Evolutionary conservation across 352 stramenopile genomes (phyloP).

Genomic region (Phytophthora hybrid): DNA sequence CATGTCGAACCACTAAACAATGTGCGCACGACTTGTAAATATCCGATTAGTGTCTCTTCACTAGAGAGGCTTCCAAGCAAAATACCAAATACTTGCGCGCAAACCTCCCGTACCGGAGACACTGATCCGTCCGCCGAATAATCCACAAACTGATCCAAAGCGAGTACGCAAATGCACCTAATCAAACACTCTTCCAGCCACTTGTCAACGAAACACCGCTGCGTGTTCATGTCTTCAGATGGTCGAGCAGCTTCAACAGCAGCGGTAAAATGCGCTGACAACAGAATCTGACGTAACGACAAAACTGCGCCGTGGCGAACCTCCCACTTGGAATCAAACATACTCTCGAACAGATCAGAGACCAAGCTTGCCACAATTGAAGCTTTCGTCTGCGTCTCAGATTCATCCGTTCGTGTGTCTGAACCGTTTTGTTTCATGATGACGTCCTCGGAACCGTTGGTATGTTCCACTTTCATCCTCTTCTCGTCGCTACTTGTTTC

Average conservation of each 20-base stretch:
- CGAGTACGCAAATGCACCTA: slow-evolving; percentile 92
- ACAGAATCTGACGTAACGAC: slow-evolving; percentile 87
- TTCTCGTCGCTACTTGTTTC: slow-evolving; percentile 7
- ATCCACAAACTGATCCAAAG: slow-evolving; percentile 96
- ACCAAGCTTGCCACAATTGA: slow-evolving; percentile 67
- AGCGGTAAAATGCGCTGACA: slow-evolving; percentile 66
- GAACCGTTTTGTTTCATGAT: not conserved
- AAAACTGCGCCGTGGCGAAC: slow-evolving; percentile 92
- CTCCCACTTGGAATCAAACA: slow-evolving; percentile 95
- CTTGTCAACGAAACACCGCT: slow-evolving; percentile 57
- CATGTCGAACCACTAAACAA: slow-evolving; percentile 78
- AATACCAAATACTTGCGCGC: slow-evolving; percentile 92
- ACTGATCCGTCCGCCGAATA: slow-evolving; percentile 92
- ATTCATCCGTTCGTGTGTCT: not conserved
- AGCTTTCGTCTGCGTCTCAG: slow-evolving; percentile 21
- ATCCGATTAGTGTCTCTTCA: slow-evolving; percentile 57
- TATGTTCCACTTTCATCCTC: slow-evolving; percentile 15
- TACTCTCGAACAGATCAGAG: slow-evolving; percentile 92
- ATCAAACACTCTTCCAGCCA: slow-evolving; percentile 95
- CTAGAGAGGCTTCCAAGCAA: slow-evolving; percentile 77
- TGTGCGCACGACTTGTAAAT: slow-evolving; percentile 73
- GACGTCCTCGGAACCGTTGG: slow-evolving; percentile 2
- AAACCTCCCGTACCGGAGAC: slow-evolving; percentile 91
- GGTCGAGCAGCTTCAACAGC: slow-evolving; percentile 39
- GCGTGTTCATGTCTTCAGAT: not conserved